These are phyloP conservation scores for Pleurotus citrinopileatus DNA, from an alignment of 768 basidiomycete genomes.

Conservation along the genomic window DNA sequence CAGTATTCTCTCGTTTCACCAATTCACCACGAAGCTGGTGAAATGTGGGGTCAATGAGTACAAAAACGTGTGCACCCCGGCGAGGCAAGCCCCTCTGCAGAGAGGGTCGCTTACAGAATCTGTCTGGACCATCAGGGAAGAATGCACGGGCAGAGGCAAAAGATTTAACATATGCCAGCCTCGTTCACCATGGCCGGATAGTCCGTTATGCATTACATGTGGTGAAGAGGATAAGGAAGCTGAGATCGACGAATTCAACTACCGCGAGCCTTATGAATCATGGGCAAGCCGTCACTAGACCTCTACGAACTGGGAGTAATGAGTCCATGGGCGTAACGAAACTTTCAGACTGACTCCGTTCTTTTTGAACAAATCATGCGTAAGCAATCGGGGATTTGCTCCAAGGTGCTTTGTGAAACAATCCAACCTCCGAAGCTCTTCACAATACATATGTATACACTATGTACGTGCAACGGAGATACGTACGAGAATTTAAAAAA, in stretches of 20 bases:
- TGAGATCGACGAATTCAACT: conserved; percentile 2
- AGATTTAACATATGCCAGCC: background rate
- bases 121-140: too few species aligned
- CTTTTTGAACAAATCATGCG: background rate
- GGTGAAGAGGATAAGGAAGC: background rate
- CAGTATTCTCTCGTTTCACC: too few species aligned
- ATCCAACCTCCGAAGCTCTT: background rate
- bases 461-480: conserved; percentile 3
- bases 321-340: background rate
- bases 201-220: background rate
- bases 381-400: background rate
- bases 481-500: background rate
- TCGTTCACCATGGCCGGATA: background rate
- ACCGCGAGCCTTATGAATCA: background rate
- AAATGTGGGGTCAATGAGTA: too few species aligned
- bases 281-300: background rate
- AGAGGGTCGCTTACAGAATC: too few species aligned
- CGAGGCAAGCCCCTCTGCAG: too few species aligned
- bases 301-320: too few species aligned
- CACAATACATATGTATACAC: background rate
- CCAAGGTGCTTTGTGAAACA: conserved; percentile 3
- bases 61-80: too few species aligned
- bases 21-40: too few species aligned
- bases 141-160: too few species aligned
- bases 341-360: background rate